phyloP scores from a whole-genome alignment of 495 filamentous ascomycete species.

The Talaromyces wortmannii region DNA sequence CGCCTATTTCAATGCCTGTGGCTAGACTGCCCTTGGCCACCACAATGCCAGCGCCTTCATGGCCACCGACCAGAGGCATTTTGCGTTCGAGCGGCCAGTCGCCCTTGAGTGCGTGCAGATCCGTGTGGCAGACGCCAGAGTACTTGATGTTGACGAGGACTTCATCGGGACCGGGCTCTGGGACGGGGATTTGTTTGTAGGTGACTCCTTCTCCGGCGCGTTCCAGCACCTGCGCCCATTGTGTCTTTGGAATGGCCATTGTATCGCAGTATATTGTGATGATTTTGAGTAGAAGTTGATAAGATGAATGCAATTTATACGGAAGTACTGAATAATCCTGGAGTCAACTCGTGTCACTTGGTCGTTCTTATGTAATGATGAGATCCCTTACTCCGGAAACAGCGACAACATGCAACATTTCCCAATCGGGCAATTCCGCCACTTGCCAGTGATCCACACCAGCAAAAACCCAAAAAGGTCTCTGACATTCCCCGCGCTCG shows the following conservation, averaged over 20 bases:
- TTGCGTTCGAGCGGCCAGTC: slow-evolving; percentile 75
- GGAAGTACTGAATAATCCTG: no score
- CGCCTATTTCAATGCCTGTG: slow-evolving; percentile 58
- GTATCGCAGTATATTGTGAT: no score
- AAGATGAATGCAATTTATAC: no score
- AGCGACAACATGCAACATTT: no score
- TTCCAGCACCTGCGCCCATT: slow-evolving; percentile 83
- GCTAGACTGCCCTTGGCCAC: slow-evolving; percentile 68
- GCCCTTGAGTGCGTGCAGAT: slow-evolving; percentile 73
- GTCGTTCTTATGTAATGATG: no score
- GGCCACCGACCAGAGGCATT: slow-evolving; percentile 74
- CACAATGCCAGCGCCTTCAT: slow-evolving; percentile 76
- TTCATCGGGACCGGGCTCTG: slow-evolving; percentile 73
- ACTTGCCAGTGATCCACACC: no score
- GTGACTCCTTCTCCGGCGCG: slow-evolving; percentile 64
- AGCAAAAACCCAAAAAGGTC: no score
- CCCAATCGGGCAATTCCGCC: no score
- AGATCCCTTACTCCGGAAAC: no score
- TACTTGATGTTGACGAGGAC: slow-evolving; percentile 85
- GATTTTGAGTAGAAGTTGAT: no score
- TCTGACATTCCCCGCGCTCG: no score
- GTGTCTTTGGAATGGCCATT: slow-evolving; percentile 56
- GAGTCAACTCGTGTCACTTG: no score
- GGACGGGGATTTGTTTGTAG: slow-evolving; percentile 75
- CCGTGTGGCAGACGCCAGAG: slow-evolving; percentile 87